Evolutionary conservation across 371 early-diverging fungal species (phyloP), one percentile per base, ranked within the genome.

Genomic region (Mortierella sp.): DNA sequence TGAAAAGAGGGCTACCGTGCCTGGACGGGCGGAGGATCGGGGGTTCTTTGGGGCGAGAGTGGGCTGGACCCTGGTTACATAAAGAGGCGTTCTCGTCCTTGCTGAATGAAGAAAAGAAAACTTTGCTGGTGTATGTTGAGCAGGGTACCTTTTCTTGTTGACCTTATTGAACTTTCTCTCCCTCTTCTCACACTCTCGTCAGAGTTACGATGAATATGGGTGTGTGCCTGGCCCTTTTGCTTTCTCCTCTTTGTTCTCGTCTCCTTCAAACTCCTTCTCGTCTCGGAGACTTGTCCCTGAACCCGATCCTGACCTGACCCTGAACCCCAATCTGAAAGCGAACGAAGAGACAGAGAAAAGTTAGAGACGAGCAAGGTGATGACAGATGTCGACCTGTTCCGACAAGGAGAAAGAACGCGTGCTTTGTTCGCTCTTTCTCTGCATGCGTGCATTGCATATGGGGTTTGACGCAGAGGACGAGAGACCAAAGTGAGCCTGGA

Each of bases 201-300:
- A 16, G 14, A 28, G 59, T 31, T 28, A 26, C 13, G 13, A 46
- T 9, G 48, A 46, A 14, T n/a, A 40, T 4, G 43, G 9, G 57
- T 11, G 59, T 13, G 59, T 59, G 59, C 28, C 59, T 59, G 59
- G 59, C 59, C 59, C 31, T 59, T 59, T 55, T 55, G n/a, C 16
- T 16, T 31, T 59, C 16, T 26, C 16, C 10, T 5, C 16, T 9
- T 59, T 28, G 28, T 31, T 59, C 16, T 4, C 16, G 59, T 28
- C 13, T 19, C 57, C 57, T 26, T 26, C 14, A 4, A 14, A 31
- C 16, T 9, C 28, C 28, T 50, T 50, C 57, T 28, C 11, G 13
- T 13, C 28, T 26, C 28, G 11, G n/a, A 13, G 26, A 26, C 57
- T 57, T 28, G 26, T 28, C 28, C 57, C 57, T 57, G 54, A 28